phyloP scores from a whole-genome alignment of 768 basidiomycete species.

The Tulasnella sp. region DNA sequence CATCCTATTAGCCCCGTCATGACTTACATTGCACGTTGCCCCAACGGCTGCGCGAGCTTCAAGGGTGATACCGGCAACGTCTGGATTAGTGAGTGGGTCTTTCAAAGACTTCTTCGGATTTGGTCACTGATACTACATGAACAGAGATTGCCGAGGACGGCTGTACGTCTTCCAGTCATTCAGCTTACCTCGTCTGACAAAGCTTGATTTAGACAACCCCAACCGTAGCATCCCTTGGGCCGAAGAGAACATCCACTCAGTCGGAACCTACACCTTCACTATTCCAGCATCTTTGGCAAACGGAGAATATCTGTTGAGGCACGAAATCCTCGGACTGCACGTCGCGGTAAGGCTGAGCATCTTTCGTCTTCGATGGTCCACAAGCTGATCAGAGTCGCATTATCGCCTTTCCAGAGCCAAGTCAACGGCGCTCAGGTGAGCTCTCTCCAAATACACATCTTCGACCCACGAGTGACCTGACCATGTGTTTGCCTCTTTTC shows the following conservation, averaged over 20 bases:
- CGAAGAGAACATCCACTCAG: conserved; percentile 6
- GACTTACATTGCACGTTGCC: conserved; percentile 14
- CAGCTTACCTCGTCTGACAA: not conserved
- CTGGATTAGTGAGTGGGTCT: conserved; percentile 14
- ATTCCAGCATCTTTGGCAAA: conserved; percentile 3
- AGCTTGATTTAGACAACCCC: not conserved
- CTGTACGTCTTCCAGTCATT: not conserved
- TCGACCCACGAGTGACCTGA: too few relatives aligned
- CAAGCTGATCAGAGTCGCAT: too few relatives aligned
- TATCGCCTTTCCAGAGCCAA: not conserved
- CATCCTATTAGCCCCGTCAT: conserved; percentile 13
- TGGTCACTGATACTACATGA: not conserved
- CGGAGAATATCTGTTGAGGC: conserved; percentile 9
- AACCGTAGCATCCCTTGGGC: conserved; percentile 12
- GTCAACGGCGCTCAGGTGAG: conserved; percentile 4
- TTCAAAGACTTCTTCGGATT: not conserved
- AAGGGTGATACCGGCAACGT: conserved; percentile 16
- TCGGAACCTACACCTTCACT: not conserved
- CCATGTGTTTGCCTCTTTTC: not conserved
- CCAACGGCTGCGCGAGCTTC: conserved; percentile 13
- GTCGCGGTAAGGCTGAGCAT: not conserved
- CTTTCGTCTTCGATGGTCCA: too few relatives aligned
- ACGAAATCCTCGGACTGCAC: conserved; percentile 1
- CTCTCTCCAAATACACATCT: not conserved
- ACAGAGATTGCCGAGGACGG: conserved; percentile 14